Evolutionary conservation across 495 filamentous ascomycete species (phyloP).

Genomic region (Neurospora hispaniola): DNA sequence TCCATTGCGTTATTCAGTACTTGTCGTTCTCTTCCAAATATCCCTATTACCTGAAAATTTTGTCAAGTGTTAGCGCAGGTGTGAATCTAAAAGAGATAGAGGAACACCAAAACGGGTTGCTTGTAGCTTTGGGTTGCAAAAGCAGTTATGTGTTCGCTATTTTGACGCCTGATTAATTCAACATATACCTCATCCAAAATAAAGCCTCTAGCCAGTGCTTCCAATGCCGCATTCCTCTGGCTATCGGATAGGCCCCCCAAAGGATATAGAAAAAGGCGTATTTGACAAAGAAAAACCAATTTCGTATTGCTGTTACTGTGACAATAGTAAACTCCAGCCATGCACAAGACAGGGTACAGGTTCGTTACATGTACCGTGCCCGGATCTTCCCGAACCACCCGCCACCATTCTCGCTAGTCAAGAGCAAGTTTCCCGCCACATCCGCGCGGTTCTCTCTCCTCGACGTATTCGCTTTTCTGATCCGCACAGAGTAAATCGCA

Average conservation of each 20-base stretch:
- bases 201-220: conserved; percentile 1
- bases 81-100: neutral
- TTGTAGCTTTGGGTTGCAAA: neutral
- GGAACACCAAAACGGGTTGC: neutral
- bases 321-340: conserved; percentile 27
- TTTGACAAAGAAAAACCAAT: conserved; percentile 8
- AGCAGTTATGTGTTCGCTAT: neutral
- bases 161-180: neutral
- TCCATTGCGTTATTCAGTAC: neutral
- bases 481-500: neutral
- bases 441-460: neutral
- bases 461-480: neutral
- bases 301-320: conserved; percentile 18
- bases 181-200: neutral
- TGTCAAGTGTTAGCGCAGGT: neutral
- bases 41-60: neutral
- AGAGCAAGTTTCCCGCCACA: neutral
- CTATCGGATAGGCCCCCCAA: neutral
- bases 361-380: conserved; percentile 22
- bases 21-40: neutral
- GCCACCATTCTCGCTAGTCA: neutral
- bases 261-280: conserved; percentile 4
- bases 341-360: conserved; percentile 22
- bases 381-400: conserved; percentile 1
- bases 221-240: neutral